Conservation (phyloP, 495 filamentous ascomycete species). For the Neurospora sp. region DNA sequence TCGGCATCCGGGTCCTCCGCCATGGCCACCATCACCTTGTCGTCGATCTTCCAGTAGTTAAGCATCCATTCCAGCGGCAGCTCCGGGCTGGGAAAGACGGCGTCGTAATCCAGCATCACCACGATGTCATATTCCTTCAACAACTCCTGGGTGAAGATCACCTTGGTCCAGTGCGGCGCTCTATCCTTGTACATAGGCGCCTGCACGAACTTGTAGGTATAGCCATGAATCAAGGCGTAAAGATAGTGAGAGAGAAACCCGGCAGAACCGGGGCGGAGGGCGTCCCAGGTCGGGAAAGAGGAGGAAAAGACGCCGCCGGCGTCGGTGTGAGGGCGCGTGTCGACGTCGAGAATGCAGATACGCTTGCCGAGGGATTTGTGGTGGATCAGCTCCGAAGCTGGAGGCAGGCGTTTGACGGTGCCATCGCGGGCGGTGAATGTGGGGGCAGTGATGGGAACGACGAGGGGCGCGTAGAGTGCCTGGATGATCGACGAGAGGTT, state of each 20-base stretch:
- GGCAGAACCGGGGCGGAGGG: constrained; percentile 13
- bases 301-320: constrained; percentile 20
- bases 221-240: constrained; percentile 41
- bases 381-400: constrained; percentile 11
- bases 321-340: constrained; percentile 24
- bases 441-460: constrained; percentile 17
- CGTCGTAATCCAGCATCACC: constrained; percentile 42
- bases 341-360: constrained; percentile 31
- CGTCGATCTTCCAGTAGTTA: constrained; percentile 41
- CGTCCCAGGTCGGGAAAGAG: constrained; percentile 11
- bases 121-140: constrained; percentile 38
- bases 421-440: constrained; percentile 16
- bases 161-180: constrained; percentile 40
- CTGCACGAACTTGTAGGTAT: constrained; percentile 43
- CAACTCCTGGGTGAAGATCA: constrained; percentile 34
- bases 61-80: constrained; percentile 45
- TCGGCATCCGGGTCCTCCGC: constrained; percentile 27
- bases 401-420: constrained; percentile 14
- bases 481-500: constrained; percentile 11
- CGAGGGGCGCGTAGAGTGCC: constrained; percentile 16
- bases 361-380: constrained; percentile 20
- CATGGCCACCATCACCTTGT: constrained; percentile 34
- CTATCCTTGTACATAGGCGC: constrained; percentile 22
- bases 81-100: constrained; percentile 37
- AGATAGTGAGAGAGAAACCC: constrained; percentile 34